Evolutionary conservation across 345 rosid species (phyloP), one percentile per base, ranked within the genome.

Genomic region (Eucalyptus fibrosa): DNA sequence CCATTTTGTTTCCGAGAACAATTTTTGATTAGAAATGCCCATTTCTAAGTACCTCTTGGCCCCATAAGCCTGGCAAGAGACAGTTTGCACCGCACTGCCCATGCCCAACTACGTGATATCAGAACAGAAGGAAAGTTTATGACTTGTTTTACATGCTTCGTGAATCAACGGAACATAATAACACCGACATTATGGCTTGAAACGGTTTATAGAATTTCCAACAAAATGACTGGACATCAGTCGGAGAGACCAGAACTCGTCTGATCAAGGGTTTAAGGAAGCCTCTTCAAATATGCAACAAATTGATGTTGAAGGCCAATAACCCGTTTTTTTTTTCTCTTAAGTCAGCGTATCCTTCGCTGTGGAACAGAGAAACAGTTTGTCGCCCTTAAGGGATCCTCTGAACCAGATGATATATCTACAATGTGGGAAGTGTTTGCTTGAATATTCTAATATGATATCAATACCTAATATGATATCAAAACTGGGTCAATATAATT

Each of bases 11-110:
- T 45, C 4, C 1, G 49, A 45, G 47, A 45, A 45, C 47, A 45
- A 45, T 45, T 45, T 45, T 45, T 45, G 12, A 45, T 45, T 9
- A 45, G 49, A 45, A 45, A 97, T 92, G 50, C 98, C 99, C 99
- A 96, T 95, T 81, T 96, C 93, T 8, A 95, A 86, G 91, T 96
- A 94, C 85, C 94, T 94, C 86, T 92, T 93, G 9, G 98, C 99
- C 17, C 99, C 99, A 45, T 95, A 97, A 16, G 99, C 99, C 93
- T 95, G 99, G 23, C 99, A 98, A 87, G 98, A 97, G 12, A 97
- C 95, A 1, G 98, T 97, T 87, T 97, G 99, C 49, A 97, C 99
- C 34, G 98, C 99, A 69, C 98, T 97, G 4, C 98, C 98, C 99
- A 97, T 96, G 47, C 99, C 99, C 90, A 96, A 87, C 98, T 97